Evolutionary conservation across 768 basidiomycete genomes (phyloP), one percentile per base, ranked within the genome.

Genomic region (Tylopilus vinaceipallidus): DNA sequence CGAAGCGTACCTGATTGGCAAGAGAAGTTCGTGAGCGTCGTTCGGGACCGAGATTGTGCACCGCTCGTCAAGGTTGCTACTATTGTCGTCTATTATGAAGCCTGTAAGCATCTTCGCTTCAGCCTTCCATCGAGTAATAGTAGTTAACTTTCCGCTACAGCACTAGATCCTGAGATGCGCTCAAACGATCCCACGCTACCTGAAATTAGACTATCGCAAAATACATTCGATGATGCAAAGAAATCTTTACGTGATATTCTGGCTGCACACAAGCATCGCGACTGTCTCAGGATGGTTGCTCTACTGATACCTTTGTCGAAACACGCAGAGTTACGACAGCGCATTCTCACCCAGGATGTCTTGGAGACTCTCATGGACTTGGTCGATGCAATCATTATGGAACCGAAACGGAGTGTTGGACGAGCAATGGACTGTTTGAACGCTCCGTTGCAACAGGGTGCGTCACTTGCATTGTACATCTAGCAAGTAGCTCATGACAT

Each of bases 341-440:
- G 11, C 24, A 51, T 63, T 33, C 60, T 63, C 32, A 53, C 57
- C 5, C 9, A 27, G 1, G 50, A 57, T 1, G 49, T 59, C 6
- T 33, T 59, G 34, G 38, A 54, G 1, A 50, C 22, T 12, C 42
- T 63, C 16, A 30, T 63, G n/a, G 4, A 32, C 3, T 20, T 59
- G 20, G 46, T 63, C 8, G 60, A 64, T 42, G 11, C 0, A 19
- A 55, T 56, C 13, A 14, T 62, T 17, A 8, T 1, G 3, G 19
- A 45, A 19, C 33, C 33, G 0, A 42, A 17, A 13, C 37, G 36
- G 8, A 54, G 50, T 36, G 56, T 64, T 20, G 43, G 43, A 23
- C 59, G 53, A 26, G 62, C 49, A 17, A 63, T 63, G 62, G 54
- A 64, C 4, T 51, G 59, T n/a, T 27, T 63, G 37, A 50, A 16